Evolutionary conservation across 768 basidiomycete genomes (phyloP).

Genomic region (Clitopilus passeckerianus): DNA sequence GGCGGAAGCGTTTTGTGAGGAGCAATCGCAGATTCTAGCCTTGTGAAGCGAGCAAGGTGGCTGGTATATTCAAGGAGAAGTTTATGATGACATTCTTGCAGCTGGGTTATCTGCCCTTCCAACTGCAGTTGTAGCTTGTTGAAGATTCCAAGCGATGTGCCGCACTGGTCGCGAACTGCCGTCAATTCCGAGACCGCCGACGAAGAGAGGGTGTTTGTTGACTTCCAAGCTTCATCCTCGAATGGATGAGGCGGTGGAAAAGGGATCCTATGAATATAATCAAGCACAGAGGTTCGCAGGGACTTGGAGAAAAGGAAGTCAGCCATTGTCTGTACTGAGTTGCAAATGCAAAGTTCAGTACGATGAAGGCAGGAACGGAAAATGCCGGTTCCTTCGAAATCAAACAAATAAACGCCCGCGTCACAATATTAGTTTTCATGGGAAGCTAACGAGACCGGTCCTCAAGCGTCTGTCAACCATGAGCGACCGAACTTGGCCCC

Average conservation of each 20-base stretch:
- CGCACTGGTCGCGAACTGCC: not conserved
- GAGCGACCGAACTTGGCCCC: too few species aligned
- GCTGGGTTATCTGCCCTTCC: not conserved
- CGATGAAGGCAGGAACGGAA: too few species aligned
- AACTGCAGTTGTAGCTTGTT: not conserved
- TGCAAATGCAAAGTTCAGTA: too few species aligned
- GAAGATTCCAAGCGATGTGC: not conserved
- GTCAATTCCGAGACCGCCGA: not conserved
- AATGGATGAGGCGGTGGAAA: not conserved
- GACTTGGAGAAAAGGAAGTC: too few species aligned
- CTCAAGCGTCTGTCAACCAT: too few species aligned
- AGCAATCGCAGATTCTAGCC: not conserved
- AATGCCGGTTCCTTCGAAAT: too few species aligned
- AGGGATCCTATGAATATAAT: not conserved
- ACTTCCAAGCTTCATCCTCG: not conserved
- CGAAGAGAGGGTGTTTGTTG: not conserved
- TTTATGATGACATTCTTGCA: not conserved
- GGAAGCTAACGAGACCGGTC: too few species aligned
- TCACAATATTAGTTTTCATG: too few species aligned
- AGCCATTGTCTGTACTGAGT: too few species aligned
- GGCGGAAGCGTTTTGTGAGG: not conserved
- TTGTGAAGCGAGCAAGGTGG: not conserved
- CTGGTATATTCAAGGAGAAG: not conserved
- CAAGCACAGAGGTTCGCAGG: too few species aligned
- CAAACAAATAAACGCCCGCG: too few species aligned